These are phyloP conservation scores for Diaporthe eres DNA, from an alignment of 2,329 filamentous ascomycete species.

Conservation along the genomic window DNA sequence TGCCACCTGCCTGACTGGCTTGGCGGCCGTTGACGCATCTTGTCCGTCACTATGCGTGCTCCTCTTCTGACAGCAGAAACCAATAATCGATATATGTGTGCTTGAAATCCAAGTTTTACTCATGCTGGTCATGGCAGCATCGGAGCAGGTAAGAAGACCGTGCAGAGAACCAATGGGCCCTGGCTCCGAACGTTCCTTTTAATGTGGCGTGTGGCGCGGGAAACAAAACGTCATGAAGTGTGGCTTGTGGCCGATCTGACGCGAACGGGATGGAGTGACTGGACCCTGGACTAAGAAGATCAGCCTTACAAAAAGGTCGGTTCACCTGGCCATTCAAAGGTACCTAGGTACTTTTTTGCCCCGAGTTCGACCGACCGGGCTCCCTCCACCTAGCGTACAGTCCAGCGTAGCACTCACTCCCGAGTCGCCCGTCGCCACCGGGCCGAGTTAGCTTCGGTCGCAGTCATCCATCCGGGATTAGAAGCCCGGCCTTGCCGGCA, in stretches of 20 bases:
- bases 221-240: slow-evolving; percentile 20
- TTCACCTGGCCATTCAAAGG: neutral
- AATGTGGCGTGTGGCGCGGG: slow-evolving; percentile 7
- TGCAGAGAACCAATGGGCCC: neutral
- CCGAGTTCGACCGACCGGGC: neutral
- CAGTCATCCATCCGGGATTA: neutral
- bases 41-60: neutral
- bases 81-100: neutral
- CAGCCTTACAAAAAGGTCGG: neutral
- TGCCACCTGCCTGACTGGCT: neutral
- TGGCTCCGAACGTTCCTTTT: too few species aligned
- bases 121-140: neutral
- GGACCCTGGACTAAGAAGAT: neutral
- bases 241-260: slow-evolving; percentile 6
- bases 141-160: neutral
- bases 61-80: neutral
- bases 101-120: neutral
- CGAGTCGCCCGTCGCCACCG: neutral
- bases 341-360: neutral
- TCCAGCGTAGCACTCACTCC: neutral
- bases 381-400: neutral
- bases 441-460: slow-evolving; percentile 4
- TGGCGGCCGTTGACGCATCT: neutral
- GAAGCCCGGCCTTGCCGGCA: neutral
- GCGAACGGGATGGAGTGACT: neutral